Evolutionary conservation across 202 grass and related monocot species (phyloP).

Genomic region (Musa balbisiana): DNA sequence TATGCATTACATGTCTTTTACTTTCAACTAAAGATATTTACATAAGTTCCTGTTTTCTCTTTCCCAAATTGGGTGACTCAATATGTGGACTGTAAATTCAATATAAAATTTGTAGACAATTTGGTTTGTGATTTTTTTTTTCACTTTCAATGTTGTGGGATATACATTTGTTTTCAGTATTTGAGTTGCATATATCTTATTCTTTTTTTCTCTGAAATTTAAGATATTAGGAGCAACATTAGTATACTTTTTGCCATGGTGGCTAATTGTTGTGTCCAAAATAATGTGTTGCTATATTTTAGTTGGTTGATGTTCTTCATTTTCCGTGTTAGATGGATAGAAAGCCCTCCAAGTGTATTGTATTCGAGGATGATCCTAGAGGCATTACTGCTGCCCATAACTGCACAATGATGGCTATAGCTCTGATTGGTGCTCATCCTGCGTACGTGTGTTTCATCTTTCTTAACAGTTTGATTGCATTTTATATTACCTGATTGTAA

Average conservation of each 20-base stretch:
- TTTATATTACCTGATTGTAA: not conserved
- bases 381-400: conserved; percentile 83
- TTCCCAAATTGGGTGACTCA: too few relatives aligned
- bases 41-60: too few relatives aligned
- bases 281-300: not conserved
- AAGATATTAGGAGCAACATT: not conserved
- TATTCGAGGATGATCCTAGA: conserved; percentile 94
- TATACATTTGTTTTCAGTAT: not conserved
- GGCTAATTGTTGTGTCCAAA: not conserved
- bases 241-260: not conserved
- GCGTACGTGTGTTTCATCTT: conserved; percentile 46
- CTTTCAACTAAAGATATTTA: too few relatives aligned
- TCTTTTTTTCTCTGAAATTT: not conserved
- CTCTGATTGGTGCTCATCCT: conserved; percentile 82
- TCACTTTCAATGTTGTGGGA: too few relatives aligned
- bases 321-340: conserved; percentile 59
- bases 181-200: not conserved
- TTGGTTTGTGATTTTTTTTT: too few relatives aligned
- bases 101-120: too few relatives aligned
- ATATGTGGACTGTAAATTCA: too few relatives aligned
- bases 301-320: not conserved
- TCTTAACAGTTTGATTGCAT: not conserved
- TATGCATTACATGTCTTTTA: too few relatives aligned
- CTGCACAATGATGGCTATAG: conserved; percentile 95
- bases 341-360: conserved; percentile 86